Evolutionary conservation across 2,329 filamentous ascomycete species (phyloP), one percentile per base, ranked within the genome.

Genomic region (Talaromyces islandicus): DNA sequence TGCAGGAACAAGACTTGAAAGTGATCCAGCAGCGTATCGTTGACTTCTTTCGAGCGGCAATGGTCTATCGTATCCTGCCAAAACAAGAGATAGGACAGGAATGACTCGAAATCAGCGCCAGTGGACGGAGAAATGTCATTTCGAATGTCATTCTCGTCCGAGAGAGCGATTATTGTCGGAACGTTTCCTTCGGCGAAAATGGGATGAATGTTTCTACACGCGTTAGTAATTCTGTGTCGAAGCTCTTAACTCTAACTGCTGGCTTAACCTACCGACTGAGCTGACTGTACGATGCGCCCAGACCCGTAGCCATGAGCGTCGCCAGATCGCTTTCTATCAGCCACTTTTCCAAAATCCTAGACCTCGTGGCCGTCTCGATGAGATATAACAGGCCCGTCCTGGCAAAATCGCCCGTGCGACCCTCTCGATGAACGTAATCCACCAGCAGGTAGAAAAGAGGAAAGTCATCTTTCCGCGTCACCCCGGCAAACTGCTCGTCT

Each of bases 1-100:
- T 97, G 91, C 57, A 99, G 79, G 73, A 99, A 99, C 35, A 99
- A 86, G 66, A 97, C 89, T 72, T 97, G 92, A 70, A 99, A 99
- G 75, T 99, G 94, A 72, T 99, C 94, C 32, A 99, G 82, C 56
- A 99, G 80, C 0, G 92, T 97, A 65, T 91, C 91, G 72, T 93
- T 94, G 66, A 99, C 91, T 71, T 97, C 93, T 1, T 87, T 81
- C 3, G 93, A 97, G 68, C 88, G 87, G 77, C 94, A 99, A 75
- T 97, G 93, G 72, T 97, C 94, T 62, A 99, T 80, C 35, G 97
- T 92, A 73, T 99, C 94, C 76, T 99, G 94, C 94, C 94, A 99
- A 71, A 99, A 99, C 6, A 95, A 81, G 54, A 99, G 82, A 71
- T 97, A 95, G 0, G 94, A 96, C 48, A 99, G 81, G 69, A 99